Base-by-base conservation (phyloP, 2,329 filamentous ascomycete species). In the Chaetomium sp. region DNA sequence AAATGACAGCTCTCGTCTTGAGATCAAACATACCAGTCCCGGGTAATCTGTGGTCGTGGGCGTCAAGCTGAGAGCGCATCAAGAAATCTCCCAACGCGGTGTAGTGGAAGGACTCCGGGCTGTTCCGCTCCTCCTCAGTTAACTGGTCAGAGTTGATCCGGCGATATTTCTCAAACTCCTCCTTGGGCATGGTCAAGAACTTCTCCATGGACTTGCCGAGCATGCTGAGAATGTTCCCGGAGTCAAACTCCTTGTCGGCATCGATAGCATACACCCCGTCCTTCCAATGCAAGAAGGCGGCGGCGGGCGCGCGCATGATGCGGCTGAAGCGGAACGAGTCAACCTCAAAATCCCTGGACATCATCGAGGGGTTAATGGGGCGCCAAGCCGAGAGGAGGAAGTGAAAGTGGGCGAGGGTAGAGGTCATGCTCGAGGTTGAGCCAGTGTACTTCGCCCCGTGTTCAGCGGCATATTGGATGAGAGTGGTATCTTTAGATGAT, bases 141-240 rank as follows among this genome's bases (percentile, higher is more conserved):
- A 95, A 80, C 65, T 86, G 77, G 61, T 87, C 81, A 1, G 84
- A 83, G 59, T 82, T 82, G 32, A 76, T 78, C 59, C 82, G 84
- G 51, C 90, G 82, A 69, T 95, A 97, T 60, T 85, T 85, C 71
- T 96, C 91, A 66, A 88, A 99, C 1, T 95, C 86, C 6, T 88
- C 82, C 53, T 84, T 91, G 1, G 88, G 81, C 14, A 94, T 72
- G 0, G 94, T 97, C 34, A 99, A 78, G 35, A 97, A 79, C 71
- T 97, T 96, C 71, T 99, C 94, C 85, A 99, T 91, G 0, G 91
- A 96, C 67, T 95, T 94, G 11, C 94, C 94, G 12, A 99, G 80
- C 78, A 92, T 90, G 72, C 88, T 94, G 49, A 99, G 79, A 36
- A 99, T 82, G 62, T 89, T 97, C 36, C 88, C 87, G 6, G 76